Percentiles rank a stretch among this genome's conserved stretches.
phyloP scores from a whole-genome alignment of 2,329 filamentous ascomycete species.

The Cercospora zeae-maydis region DNA sequence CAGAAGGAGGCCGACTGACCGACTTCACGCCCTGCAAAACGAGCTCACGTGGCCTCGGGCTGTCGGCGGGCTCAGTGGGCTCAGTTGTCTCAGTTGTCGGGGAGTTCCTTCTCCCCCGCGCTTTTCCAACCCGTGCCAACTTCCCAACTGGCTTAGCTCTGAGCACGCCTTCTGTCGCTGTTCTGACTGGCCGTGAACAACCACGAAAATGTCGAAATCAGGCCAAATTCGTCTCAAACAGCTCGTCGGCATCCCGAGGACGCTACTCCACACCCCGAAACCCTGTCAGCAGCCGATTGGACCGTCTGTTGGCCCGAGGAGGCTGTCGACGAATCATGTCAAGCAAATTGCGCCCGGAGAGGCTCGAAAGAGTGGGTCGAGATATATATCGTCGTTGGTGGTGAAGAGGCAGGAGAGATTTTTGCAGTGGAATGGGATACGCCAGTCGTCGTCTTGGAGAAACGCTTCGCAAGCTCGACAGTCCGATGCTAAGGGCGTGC shows the following conservation, averaged over 20 bases:
- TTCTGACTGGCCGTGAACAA: constrained; percentile 6
- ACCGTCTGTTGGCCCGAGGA: constrained; percentile 6
- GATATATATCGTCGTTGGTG: constrained; percentile 2
- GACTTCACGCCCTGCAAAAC: not conserved
- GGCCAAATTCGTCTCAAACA: constrained; percentile 13
- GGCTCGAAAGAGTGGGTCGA: constrained; percentile 17
- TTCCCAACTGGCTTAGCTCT: not conserved
- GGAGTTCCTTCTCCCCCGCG: not conserved
- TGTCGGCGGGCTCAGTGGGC: not conserved
- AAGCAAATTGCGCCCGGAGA: constrained; percentile 23
- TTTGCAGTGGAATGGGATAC: constrained; percentile 19
- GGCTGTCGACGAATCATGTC: constrained; percentile 18
- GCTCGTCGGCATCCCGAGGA: constrained; percentile 20
- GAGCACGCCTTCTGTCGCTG: constrained; percentile 9
- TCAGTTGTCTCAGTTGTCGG: not conserved
- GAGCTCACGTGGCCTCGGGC: not conserved
- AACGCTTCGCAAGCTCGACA: constrained; percentile 14
- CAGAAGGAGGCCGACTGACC: not conserved
- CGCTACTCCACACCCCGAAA: constrained; percentile 9
- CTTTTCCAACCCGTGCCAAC: not conserved
- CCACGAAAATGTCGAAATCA: constrained; percentile 12
- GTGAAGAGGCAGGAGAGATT: constrained; percentile 15
- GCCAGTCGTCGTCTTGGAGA: constrained; percentile 17
- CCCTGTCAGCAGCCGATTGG: constrained; percentile 13
- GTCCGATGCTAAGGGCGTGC: constrained; percentile 20